phyloP scores from a whole-genome alignment of 1,284 basidiomycete genomes.

The Trichosporon asahii region DNA sequence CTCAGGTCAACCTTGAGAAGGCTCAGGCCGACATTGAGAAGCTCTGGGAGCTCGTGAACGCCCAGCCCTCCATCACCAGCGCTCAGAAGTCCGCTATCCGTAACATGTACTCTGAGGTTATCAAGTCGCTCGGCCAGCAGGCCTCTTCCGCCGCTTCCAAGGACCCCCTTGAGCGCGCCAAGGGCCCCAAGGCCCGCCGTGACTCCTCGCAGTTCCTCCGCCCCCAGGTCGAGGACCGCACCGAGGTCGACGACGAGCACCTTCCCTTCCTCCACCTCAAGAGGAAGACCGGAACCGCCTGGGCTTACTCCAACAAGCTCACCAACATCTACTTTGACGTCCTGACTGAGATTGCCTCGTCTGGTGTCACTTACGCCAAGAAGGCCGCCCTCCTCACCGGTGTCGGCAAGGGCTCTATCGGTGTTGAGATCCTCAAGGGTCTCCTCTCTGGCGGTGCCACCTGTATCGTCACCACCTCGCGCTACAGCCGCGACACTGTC shows the following conservation, averaged over 20 bases:
- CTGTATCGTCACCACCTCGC: constrained; percentile 94
- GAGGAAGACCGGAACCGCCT: constrained; percentile 90
- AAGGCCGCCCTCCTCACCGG: constrained; percentile 97
- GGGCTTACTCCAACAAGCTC: constrained; percentile 96
- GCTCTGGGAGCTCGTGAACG: constrained; percentile 95
- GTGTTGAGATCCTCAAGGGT: constrained; percentile 95
- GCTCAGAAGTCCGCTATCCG: constrained; percentile 98
- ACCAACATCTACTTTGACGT: constrained; percentile 88
- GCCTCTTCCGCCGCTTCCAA: constrained; percentile 51
- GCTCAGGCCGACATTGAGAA: constrained; percentile 93
- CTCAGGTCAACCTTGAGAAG: constrained; percentile 86
- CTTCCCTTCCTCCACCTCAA: constrained; percentile 93
- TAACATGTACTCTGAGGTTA: constrained; percentile 91
- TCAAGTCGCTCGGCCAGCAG: constrained; percentile 66
- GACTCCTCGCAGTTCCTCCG: constrained; percentile 92
- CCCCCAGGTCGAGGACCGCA: constrained; percentile 67
- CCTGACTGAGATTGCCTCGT: constrained; percentile 94
- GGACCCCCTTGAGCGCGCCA: constrained; percentile 34
- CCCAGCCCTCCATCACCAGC: constrained; percentile 91
- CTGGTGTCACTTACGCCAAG: constrained; percentile 96
- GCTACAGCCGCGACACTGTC: constrained; percentile 87
- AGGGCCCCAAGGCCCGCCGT: constrained; percentile 59
- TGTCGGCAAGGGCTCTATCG: constrained; percentile 96
- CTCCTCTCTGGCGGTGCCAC: constrained; percentile 92
- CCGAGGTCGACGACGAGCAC: constrained; percentile 80